Base-by-base conservation (phyloP, 495 filamentous ascomycete genomes). In the Penicillium steckii region DNA sequence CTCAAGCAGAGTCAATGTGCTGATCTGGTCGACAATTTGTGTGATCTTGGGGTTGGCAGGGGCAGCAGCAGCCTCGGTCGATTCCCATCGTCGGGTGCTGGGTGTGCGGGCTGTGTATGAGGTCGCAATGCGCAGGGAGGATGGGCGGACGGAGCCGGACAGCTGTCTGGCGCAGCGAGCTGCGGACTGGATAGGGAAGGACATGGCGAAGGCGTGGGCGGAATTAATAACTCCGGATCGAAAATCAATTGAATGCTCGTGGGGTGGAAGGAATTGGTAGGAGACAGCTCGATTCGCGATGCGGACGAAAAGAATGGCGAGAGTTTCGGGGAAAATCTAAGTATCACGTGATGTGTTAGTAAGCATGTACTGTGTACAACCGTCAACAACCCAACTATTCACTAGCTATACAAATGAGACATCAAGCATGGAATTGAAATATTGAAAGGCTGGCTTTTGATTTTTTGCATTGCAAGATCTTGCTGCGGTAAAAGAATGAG, bases 21-120 rank as follows among this genome's bases (percentile, higher is more conserved):
- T 92, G 66, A 99, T 97, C 71, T 97, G 91, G 72, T 97, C 94
- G 52, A 99, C 94, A 61, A 99, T 97, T 44, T 80, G 81, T 45
- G 83, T 60, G 60, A 99, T 94, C 80, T 97, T 97, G 23, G 94
- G 90, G 71, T 87, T 91, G 41, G 70, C 55, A 50, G 80, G 70
- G 17, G 80, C 66, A 49, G 80, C 79, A 48, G 86, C 83, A 45
- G 89, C 66, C 57, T 75, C 68, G 46, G 74, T 75, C 24, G 74
- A 76, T 61, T 78, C 69, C 69, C 72, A 76, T 67, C 73, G 67
- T 57, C 72, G 71, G 62, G 63, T 57, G 57, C 52, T 63, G 51
- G 68, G 57, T 56, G 71, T 73, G 65, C 70, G 70, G 59, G 67
- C 64, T 61, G 63, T 64, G 58, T 73, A 78, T 74, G 72, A 56